phyloP scores from a whole-genome alignment of 768 basidiomycete species.

The Pluteus cervinus region DNA sequence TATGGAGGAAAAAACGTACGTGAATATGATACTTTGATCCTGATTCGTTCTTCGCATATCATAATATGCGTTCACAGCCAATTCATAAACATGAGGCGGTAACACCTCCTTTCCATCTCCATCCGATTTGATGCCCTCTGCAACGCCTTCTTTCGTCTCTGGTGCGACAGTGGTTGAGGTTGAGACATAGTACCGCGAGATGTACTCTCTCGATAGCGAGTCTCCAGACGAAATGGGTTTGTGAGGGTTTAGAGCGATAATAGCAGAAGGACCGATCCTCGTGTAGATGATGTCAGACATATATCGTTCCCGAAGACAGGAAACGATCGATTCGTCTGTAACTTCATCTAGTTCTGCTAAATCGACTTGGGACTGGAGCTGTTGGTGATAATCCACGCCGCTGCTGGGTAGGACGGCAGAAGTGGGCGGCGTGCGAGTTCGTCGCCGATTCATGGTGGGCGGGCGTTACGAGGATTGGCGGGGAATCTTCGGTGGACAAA shows the following conservation, averaged over 20 bases:
- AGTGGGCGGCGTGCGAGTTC: no score
- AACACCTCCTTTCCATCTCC: slow-evolving; percentile 52
- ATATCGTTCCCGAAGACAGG: slow-evolving; percentile 82
- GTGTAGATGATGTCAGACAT: slow-evolving; percentile 83
- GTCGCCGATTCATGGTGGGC: no score
- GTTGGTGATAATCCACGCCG: no score
- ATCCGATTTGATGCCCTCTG: no score
- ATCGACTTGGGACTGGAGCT: no score
- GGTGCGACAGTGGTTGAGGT: no score
- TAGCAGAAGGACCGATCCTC: slow-evolving; percentile 55
- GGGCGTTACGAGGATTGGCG: no score
- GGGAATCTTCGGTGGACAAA: no score
- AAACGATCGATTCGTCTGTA: slow-evolving; percentile 82
- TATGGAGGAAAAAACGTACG: slow-evolving; percentile 38
- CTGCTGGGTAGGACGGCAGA: no score
- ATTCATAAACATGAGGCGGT: slow-evolving; percentile 88
- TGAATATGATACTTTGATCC: slow-evolving; percentile 87
- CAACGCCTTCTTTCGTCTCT: no score
- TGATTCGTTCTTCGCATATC: slow-evolving; percentile 92
- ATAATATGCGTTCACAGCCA: slow-evolving; percentile 89
- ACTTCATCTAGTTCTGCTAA: no score
- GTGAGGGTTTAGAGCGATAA: slow-evolving; percentile 91
- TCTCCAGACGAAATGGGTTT: slow-evolving; percentile 83
- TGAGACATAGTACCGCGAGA: slow-evolving; percentile 80
- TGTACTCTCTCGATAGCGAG: slow-evolving; percentile 78